phyloP scores from a whole-genome alignment of 2,329 filamentous ascomycete species.

The Penicillium sp. region DNA sequence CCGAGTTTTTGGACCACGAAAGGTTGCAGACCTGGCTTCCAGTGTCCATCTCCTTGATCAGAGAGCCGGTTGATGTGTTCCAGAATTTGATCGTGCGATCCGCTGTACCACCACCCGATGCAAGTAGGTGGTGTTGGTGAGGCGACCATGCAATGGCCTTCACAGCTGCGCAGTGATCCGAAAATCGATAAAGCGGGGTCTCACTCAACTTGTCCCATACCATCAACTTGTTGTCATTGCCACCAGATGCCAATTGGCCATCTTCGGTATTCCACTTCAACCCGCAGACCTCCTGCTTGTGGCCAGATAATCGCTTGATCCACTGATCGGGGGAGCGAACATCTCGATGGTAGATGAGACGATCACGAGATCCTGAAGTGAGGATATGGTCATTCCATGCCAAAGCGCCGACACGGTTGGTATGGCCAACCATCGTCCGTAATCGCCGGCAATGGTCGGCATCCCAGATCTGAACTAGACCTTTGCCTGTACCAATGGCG shows the following conservation, averaged over 20 bases:
- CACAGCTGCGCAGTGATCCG: constrained; percentile 91
- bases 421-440: constrained; percentile 95
- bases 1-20: constrained; percentile 95
- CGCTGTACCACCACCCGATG: constrained; percentile 91
- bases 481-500: constrained; percentile 91
- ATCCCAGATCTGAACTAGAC: constrained; percentile 96
- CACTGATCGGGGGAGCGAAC: constrained; percentile 91
- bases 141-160: constrained; percentile 98
- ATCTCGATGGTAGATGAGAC: constrained; percentile 91
- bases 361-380: constrained; percentile 90
- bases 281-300: constrained; percentile 98
- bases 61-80: constrained; percentile 81
- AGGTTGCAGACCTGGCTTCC: constrained; percentile 99
- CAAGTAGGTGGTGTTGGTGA: constrained; percentile 90
- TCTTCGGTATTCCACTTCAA: constrained; percentile 97
- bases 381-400: constrained; percentile 99
- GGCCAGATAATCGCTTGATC: constrained; percentile 80
- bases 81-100: constrained; percentile 97
- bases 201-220: constrained; percentile 97
- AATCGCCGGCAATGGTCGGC: constrained; percentile 81
- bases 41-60: constrained; percentile 88
- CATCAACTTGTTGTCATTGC: constrained; percentile 98
- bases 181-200: constrained; percentile 88
- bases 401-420: constrained; percentile 84
- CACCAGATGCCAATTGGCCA: constrained; percentile 88